Evolutionary conservation across 306 rosid species (phyloP), one percentile per base, ranked within the genome.

Genomic region (Castanea sativa): DNA sequence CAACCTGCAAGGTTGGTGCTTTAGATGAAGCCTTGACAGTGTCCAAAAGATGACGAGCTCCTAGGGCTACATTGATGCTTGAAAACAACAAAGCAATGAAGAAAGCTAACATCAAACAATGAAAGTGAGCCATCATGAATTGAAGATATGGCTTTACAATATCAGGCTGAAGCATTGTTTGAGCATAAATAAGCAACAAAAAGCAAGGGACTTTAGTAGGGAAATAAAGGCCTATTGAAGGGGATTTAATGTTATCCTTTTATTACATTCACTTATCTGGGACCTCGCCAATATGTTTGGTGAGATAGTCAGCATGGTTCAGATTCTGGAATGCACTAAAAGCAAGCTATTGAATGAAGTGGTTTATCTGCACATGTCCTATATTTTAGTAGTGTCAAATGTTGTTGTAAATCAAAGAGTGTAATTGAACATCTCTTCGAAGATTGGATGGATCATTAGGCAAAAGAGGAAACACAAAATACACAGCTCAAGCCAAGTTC

Each of bases 81-180:
- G 21, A 57, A 69, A 82, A 49, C 82, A 86, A 71, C 49, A 82
- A 29, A 55, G 61, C 77, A 25, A 82, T 68, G 32, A 82, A 70
- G 19, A 80, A 21, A 68, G 74, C 51, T 5, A 81, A 38, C 59
- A 75, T 38, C 60, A 74, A 32, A 49, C 65, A 71, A 53, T 78
- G 76, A 11, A 23, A 2, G 77, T 78, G 78, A 43, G 85, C 77
- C 89, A 86, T 86, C 72, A 32, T 13, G 13, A 57, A 49, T 13
- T 76, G 23, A 76, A 75, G 60, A 45, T 75, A 65, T 32, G 57
- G 30, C 63, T 21, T 10, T 11, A 18, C 68, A 73, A 43, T 13
- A 7, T 58, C 30, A 58, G 21, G 12, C 29, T 1, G 1, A 53
- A 33, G n/a, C 20, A 70, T 14, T 61, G 33, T 49, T 49, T 61